Conservation (phyloP, 192 early-diverging fungal species). For the Entophlyctis luteolus region DNA sequence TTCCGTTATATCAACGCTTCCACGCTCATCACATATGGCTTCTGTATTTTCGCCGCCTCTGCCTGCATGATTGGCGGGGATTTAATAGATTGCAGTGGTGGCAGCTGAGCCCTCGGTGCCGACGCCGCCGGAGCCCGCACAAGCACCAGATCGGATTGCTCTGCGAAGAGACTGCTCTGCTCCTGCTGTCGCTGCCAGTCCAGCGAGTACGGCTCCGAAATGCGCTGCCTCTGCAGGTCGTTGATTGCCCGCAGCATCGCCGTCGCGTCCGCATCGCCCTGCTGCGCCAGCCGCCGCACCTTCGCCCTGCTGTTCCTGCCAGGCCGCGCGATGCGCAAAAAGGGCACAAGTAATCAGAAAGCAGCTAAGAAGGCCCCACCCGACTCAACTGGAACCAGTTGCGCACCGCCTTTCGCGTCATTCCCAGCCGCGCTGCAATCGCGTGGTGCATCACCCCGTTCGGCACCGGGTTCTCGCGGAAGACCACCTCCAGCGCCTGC, state of each 20-base stretch:
- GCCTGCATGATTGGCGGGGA: too few relatives aligned
- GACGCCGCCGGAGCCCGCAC: too few relatives aligned
- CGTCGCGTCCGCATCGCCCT: not conserved
- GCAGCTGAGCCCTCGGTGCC: too few relatives aligned
- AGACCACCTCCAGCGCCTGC: not conserved
- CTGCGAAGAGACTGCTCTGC: too few relatives aligned
- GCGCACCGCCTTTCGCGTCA: not conserved
- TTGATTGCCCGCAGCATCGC: not conserved
- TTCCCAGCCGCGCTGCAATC: constrained; percentile 5
- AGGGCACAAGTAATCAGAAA: not conserved
- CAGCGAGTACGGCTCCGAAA: not conserved
- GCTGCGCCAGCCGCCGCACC: not conserved
- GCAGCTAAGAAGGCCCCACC: too few relatives aligned
- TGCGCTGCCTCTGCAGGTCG: not conserved
- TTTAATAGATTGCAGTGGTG: too few relatives aligned
- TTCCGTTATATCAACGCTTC: too few relatives aligned
- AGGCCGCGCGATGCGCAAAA: not conserved
- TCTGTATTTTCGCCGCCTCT: too few relatives aligned
- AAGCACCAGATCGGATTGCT: too few relatives aligned
- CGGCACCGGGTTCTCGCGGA: constrained; percentile 9
- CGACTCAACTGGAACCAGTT: constrained; percentile 24
- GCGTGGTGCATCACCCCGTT: constrained; percentile 9
- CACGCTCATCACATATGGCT: too few relatives aligned
- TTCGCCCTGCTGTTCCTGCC: not conserved
- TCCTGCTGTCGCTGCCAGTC: too few relatives aligned